phyloP scores from a whole-genome alignment of 2,329 filamentous ascomycete genomes.

The Juglanconis juglandina region DNA sequence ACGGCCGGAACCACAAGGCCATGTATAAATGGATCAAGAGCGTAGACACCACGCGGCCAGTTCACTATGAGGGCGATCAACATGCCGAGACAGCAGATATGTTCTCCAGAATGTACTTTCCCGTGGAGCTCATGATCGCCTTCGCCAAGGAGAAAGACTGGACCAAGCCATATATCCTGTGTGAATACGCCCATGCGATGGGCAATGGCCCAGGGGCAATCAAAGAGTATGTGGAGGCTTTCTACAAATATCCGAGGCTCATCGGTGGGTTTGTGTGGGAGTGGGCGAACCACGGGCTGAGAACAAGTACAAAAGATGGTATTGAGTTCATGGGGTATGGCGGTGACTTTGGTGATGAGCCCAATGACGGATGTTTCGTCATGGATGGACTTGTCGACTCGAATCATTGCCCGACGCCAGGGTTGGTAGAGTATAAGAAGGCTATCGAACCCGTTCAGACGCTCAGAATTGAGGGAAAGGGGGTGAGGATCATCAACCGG shows the following conservation, averaged over 20 bases:
- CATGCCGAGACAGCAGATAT: slow-evolving; percentile 56
- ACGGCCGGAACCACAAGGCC: slow-evolving; percentile 58
- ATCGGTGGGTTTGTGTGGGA: slow-evolving; percentile 64
- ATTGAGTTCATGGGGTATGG: slow-evolving; percentile 50
- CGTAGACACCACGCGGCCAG: slow-evolving; percentile 50
- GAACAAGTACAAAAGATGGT: slow-evolving; percentile 38
- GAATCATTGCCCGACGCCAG: slow-evolving; percentile 48
- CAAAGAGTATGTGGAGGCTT: slow-evolving; percentile 61
- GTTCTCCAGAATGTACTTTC: slow-evolving; percentile 60
- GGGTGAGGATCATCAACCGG: slow-evolving; percentile 46
- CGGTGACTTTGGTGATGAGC: slow-evolving; percentile 55
- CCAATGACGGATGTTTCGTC: slow-evolving; percentile 53
- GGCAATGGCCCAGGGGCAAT: slow-evolving; percentile 65
- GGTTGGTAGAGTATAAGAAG: slow-evolving; percentile 54
- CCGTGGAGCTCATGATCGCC: slow-evolving; percentile 37
- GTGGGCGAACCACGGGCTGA: slow-evolving; percentile 53
- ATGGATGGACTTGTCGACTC: slow-evolving; percentile 48
- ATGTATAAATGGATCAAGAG: slow-evolving; percentile 61
- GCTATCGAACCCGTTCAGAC: slow-evolving; percentile 57
- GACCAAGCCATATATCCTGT: slow-evolving; percentile 52
- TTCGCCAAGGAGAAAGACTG: slow-evolving; percentile 34
- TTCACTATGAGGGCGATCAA: slow-evolving; percentile 62
- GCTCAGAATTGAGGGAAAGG: slow-evolving; percentile 38
- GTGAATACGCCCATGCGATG: slow-evolving; percentile 57
- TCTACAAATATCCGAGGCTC: slow-evolving; percentile 53